A percentile compares a stretch with the other conserved stretches of the same genome.
Evolutionary conservation across 2,329 filamentous ascomycete genomes (phyloP).

Genomic region (Cercospora sojina): DNA sequence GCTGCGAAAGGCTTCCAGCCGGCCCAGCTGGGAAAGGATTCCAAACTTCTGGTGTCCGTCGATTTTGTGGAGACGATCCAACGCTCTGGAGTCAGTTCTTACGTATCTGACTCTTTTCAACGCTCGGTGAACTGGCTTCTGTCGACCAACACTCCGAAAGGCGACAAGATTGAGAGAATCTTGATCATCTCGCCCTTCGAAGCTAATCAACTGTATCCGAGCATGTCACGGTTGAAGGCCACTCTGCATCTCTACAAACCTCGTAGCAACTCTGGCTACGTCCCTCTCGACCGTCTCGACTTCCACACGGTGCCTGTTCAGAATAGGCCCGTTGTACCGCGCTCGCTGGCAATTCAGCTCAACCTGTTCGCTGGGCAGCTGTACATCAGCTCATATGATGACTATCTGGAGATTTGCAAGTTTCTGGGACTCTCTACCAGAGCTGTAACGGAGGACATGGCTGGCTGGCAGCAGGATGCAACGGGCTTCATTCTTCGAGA

Average conservation of each 20-base stretch:
- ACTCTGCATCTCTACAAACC: constrained; percentile 53
- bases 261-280: constrained; percentile 43
- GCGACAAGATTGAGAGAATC: constrained; percentile 33
- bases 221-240: constrained; percentile 38
- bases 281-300: constrained; percentile 48
- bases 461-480: constrained; percentile 22
- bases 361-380: constrained; percentile 69
- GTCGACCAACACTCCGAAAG: constrained; percentile 30
- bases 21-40: constrained; percentile 13
- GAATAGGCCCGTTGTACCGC: constrained; percentile 29
- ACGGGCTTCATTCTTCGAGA: constrained; percentile 31
- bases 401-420: constrained; percentile 56
- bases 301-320: constrained; percentile 39
- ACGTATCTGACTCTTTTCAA: constrained; percentile 49
- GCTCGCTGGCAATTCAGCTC: constrained; percentile 43
- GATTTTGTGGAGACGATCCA: constrained; percentile 20
- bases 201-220: constrained; percentile 52
- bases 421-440: constrained; percentile 50
- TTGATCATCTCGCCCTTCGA: constrained; percentile 63
- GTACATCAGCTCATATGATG: constrained; percentile 55
- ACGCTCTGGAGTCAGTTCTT: not conserved
- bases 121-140: constrained; percentile 58
- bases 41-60: constrained; percentile 15
- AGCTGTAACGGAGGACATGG: not conserved
- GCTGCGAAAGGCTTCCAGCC: constrained; percentile 10